Base-by-base conservation (phyloP, 495 filamentous ascomycete species). In the Talaromyces ruber region DNA sequence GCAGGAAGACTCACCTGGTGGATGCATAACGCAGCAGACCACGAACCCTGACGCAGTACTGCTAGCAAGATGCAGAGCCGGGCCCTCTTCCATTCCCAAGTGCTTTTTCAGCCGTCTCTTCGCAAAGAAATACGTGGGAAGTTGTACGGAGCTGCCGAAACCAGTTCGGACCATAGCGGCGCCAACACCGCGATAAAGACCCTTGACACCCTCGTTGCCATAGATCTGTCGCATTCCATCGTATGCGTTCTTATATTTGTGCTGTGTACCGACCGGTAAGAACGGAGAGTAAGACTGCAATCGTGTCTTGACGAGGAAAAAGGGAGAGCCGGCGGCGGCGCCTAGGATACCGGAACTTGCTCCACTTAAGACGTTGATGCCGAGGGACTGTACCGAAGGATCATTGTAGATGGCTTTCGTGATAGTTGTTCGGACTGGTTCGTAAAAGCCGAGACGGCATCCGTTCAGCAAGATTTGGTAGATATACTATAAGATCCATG, bases 221-320 rank as follows among this genome's bases (percentile, higher is more conserved):
- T 89, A 90, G 60, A 99, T 97, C 70, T 89, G 83, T 18, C 79
- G 71, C 63, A 97, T 75, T 2, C 93, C 94, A 72, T 98, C 91
- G 55, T 86, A 72, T 0, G 92, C 89, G 74, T 92, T 93, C 59
- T 82, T 84, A 73, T 99, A 99, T 57, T 86, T 81, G 71, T 99
- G 94, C 70, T 99, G 94, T 1, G 94, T 97, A 58, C 94, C 94
- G 60, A 98, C 93, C 16, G 94, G 94, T 16, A 94, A 83, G 77
- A 96, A 96, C 5, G 93, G 92, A 8, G 92, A 96, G 78, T 82
- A 97, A 54, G 91, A 96, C 73, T 99, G 94, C 61, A 99, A 80
- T 14, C 94, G 86, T 8, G 94, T 99, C 79, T 99, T 99, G 70
- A 96, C 88, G n/a, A 99, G 82, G 79, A 98, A 99, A 72, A 99